Evolutionary conservation across 1,284 basidiomycete species (phyloP), one percentile per base, ranked within the genome.

Genomic region (Sporisorium iseilematis-ciliati): DNA sequence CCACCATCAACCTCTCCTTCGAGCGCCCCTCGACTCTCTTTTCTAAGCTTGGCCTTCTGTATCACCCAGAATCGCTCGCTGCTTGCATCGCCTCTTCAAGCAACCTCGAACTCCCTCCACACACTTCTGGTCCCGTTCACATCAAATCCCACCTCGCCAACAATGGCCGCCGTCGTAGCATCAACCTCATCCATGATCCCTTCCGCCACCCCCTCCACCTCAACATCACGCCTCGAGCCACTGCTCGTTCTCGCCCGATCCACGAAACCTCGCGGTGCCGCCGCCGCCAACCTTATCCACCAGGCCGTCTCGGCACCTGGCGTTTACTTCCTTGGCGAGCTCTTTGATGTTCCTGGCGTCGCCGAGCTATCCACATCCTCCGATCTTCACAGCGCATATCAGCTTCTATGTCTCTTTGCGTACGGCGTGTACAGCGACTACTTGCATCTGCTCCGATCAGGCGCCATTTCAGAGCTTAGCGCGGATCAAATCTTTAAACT

Each of bases 251-350:
- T 97, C 86, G 92, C 73, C 2, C 38, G 57, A 31, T 75, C 92
- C 4, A 94, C 95, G 82, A 92, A 92, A 0, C 90, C 92, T 2
- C 94, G 93, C 81, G 95, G 95, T 2, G 93, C 93, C 0, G 93
- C 92, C 0, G 94, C 94, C 0, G 94, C 93, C 10, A 94, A 95
- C 82, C 89, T 97, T 62, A 87, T 95, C 23, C 88, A 91, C 78
- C 92, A 97, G 84, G 95, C 91, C 58, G 94, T 92, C 35, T 89
- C 92, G 41, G 92, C 95, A 0, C 90, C 91, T 8, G 95, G 94
- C 18, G 91, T 95, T 43, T 97, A 93, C 85, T 92, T 94, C 63
- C 97, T 97, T 81, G 89, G 90, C 1, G 95, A 97, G 86, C 87
- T 98, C 57, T 87, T 97, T 49, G 91, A 93, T 45, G 86, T 92